Conservation (phyloP, 805 yeast species). For the Yamadazyma phyllophila region DNA sequence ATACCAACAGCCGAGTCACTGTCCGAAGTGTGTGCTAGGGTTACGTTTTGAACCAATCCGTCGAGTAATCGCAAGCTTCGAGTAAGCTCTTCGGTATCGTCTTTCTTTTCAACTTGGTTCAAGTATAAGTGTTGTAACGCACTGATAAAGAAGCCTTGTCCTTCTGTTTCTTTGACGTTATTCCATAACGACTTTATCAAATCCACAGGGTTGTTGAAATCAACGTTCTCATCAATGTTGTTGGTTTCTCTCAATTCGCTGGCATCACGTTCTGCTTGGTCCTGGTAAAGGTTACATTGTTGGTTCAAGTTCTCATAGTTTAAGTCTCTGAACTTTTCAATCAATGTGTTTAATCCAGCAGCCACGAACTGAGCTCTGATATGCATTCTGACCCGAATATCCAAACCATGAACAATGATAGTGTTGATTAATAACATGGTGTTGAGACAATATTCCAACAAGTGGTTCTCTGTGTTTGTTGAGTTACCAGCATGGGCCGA, state of each 20-base stretch:
- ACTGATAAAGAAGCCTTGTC: conserved; percentile 57
- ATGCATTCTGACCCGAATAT: conserved; percentile 48
- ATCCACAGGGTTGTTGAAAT: conserved; percentile 71
- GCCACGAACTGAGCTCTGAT: conserved; percentile 60
- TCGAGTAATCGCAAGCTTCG: conserved; percentile 62
- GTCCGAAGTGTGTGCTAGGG: conserved; percentile 50
- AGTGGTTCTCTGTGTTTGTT: conserved; percentile 50
- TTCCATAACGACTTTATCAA: conserved; percentile 58
- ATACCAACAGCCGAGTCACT: conserved; percentile 58
- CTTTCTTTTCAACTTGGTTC: conserved; percentile 50
- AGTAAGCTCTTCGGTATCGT: conserved; percentile 41
- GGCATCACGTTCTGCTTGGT: conserved; percentile 54
- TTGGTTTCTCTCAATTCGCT: conserved; percentile 40
- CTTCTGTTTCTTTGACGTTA: conserved; percentile 55
- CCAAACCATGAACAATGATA: conserved; percentile 48
- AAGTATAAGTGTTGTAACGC: conserved; percentile 66
- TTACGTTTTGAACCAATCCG: conserved; percentile 61
- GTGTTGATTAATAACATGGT: conserved; percentile 71
- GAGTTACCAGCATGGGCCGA: conserved; percentile 42
- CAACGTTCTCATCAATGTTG: conserved; percentile 41
- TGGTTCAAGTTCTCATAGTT: conserved; percentile 59
- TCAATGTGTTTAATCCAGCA: conserved; percentile 53
- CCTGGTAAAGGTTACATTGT: conserved; percentile 62
- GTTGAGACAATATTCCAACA: conserved; percentile 68
- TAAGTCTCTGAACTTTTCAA: conserved; percentile 50